A percentile compares a stretch with the other conserved stretches of the same genome.
Conservation (phyloP, 495 filamentous ascomycete genomes). For the Penicillium soppii region DNA sequence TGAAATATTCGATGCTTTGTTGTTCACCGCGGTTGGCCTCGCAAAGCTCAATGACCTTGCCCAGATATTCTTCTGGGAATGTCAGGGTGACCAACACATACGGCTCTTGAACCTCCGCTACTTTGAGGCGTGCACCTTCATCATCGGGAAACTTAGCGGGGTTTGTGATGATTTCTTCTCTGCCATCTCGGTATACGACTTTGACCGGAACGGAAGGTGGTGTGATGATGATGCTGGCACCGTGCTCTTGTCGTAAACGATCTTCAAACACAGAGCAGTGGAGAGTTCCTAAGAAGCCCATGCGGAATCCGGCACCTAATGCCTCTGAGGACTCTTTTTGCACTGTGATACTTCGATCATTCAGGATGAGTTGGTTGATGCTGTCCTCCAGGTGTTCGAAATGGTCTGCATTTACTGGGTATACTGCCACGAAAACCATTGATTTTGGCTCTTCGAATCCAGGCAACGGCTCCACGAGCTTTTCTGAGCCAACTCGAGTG, state of each 20-base stretch:
- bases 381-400: conserved; percentile 89
- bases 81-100: conserved; percentile 86
- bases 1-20: conserved; percentile 84
- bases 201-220: conserved; percentile 93
- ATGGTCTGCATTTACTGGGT: conserved; percentile 84
- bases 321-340: conserved; percentile 93
- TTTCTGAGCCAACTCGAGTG: conserved; percentile 78
- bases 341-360: conserved; percentile 90
- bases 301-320: conserved; percentile 86
- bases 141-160: conserved; percentile 82
- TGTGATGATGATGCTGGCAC: conserved; percentile 93
- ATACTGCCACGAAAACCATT: conserved; percentile 98
- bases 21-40: conserved; percentile 87
- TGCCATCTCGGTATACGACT: conserved; percentile 72
- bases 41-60: conserved; percentile 92
- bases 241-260: conserved; percentile 91
- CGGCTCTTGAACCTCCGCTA: conserved; percentile 76
- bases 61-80: conserved; percentile 88
- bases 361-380: conserved; percentile 89
- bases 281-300: conserved; percentile 93
- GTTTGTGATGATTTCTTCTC: conserved; percentile 73
- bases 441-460: conserved; percentile 98
- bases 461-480: conserved; percentile 72
- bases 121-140: conserved; percentile 56
- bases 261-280: conserved; percentile 99